Base-by-base conservation (phyloP, 179 eudicot genomes). In the Silene noctiflora region DNA sequence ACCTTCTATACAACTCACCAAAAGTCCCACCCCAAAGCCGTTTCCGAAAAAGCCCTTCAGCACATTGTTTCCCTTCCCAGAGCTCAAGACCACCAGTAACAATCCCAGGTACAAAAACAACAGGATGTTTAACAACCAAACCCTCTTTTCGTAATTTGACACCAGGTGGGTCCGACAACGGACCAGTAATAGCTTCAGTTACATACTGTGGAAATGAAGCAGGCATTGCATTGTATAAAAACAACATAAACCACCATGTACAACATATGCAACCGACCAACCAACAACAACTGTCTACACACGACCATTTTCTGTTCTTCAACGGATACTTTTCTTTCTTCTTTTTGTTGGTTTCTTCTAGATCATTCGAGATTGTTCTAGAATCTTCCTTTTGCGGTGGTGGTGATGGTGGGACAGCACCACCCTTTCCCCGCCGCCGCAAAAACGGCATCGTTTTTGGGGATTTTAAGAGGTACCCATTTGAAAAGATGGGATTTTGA, bases 1-100 rank as follows among this genome's bases (percentile, higher is more conserved):
- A 92, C 98, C 97, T 90, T 73, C 83, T 94, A 67, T 90, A 94
- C 27, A 92, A 86, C 68, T 92, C 97, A 2, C 98, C 97, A 82
- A 94, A 94, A 3, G 97, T 90, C 1, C 97, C 98, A 31, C 96
- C 98, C 98, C 98, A 94, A 27, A 94, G 89, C 6, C 98, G 76
- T 75, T 90, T 94, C 63, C 98, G 69, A 65, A 94, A 94, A 79
- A 94, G 44, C 0, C 93, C 97, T 0, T 91, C 94, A 7, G 93
- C 90, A 79, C 98, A 92, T 5, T 79, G 84, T 22, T 92, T 87
- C 6, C 98, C 98, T 73, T 91, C 96, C 98, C 98, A 94, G 0
- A 94, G 85, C 90, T 94, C 98, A 17, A 94, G 89, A 4, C 98
- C 98, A 1, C 90, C 97, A 6, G 98, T 94, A 9, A 94, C 97